Conservation (phyloP, 176 grass and related monocot species). For the Thalia dealbata region DNA sequence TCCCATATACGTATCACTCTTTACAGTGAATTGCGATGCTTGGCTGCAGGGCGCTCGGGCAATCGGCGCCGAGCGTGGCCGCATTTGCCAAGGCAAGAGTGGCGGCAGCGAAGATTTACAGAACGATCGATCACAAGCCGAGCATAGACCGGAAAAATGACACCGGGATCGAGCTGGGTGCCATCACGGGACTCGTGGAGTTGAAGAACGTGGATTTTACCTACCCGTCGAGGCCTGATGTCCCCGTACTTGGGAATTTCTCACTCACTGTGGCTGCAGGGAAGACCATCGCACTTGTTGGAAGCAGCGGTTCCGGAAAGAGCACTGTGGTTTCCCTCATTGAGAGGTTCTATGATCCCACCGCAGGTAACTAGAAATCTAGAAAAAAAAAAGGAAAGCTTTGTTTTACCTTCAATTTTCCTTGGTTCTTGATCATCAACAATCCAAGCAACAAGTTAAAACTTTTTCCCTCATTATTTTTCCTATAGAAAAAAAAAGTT, state of each 20-base stretch:
- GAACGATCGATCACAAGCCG: slow-evolving; percentile 63
- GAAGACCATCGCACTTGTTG: slow-evolving; percentile 85
- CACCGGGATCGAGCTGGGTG: slow-evolving; percentile 30
- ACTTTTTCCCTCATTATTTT: too few relatives aligned
- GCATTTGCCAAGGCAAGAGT: slow-evolving; percentile 91
- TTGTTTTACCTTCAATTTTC: neutral
- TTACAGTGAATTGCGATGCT: neutral
- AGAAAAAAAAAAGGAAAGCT: neutral
- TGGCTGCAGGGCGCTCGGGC: slow-evolving; percentile 63
- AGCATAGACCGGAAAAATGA: slow-evolving; percentile 35
- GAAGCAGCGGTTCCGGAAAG: slow-evolving; percentile 96
- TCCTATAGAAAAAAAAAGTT: too few relatives aligned
- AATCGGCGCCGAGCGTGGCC: slow-evolving; percentile 88
- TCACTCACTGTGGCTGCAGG: slow-evolving; percentile 73
- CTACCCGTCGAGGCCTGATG: slow-evolving; percentile 71
- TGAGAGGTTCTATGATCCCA: slow-evolving; percentile 94
- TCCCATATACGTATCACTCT: neutral
- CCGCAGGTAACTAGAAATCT: slow-evolving; percentile 30
- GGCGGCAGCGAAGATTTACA: slow-evolving; percentile 82
- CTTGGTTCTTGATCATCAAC: neutral
- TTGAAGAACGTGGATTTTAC: slow-evolving; percentile 60
- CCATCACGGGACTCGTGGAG: slow-evolving; percentile 59
- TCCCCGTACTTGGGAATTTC: slow-evolving; percentile 46
- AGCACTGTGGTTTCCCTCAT: slow-evolving; percentile 95
- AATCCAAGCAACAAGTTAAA: too few relatives aligned